These are phyloP conservation scores for Penicillium dipodomyicola DNA, from an alignment of 495 filamentous ascomycete species.

Conservation along the genomic window DNA sequence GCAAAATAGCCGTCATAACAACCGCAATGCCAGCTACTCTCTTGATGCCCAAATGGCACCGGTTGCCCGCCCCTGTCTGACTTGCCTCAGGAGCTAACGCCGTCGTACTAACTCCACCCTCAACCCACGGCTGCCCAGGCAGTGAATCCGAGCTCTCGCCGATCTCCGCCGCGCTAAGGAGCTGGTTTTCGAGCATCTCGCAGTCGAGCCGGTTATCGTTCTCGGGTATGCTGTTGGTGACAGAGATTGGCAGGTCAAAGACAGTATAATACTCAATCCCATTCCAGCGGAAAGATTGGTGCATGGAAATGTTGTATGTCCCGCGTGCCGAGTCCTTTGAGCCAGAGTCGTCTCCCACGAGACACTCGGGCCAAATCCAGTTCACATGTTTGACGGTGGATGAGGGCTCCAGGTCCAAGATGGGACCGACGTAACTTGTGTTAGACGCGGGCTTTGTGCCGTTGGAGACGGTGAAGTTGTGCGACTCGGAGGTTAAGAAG, in stretches of 20 bases:
- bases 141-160: slow-evolving; percentile 20
- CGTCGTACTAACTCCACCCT: slow-evolving; percentile 12
- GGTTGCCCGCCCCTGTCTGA: slow-evolving; percentile 1
- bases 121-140: slow-evolving; percentile 24
- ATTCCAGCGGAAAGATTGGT: slow-evolving; percentile 64
- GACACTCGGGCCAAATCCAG: slow-evolving; percentile 64
- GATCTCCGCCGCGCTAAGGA: slow-evolving; percentile 15
- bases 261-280: slow-evolving; percentile 63
- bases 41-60: not conserved
- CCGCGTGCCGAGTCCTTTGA: slow-evolving; percentile 32
- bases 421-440: slow-evolving; percentile 56
- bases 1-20: slow-evolving; percentile 8
- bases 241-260: slow-evolving; percentile 62
- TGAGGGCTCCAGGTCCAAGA: slow-evolving; percentile 58
- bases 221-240: slow-evolving; percentile 58
- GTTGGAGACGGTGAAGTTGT: slow-evolving; percentile 68
- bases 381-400: slow-evolving; percentile 70
- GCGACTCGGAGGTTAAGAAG: slow-evolving; percentile 62
- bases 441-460: slow-evolving; percentile 49
- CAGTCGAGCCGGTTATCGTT: slow-evolving; percentile 20
- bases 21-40: slow-evolving; percentile 12
- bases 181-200: slow-evolving; percentile 19
- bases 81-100: slow-evolving; percentile 6
- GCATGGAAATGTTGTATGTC: slow-evolving; percentile 60
- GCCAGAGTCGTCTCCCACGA: slow-evolving; percentile 54